A percentile compares a stretch with the other conserved stretches of the same genome.
Evolutionary conservation across 2,329 filamentous ascomycete species (phyloP).

Genomic region (Cladophialophora psammophila): DNA sequence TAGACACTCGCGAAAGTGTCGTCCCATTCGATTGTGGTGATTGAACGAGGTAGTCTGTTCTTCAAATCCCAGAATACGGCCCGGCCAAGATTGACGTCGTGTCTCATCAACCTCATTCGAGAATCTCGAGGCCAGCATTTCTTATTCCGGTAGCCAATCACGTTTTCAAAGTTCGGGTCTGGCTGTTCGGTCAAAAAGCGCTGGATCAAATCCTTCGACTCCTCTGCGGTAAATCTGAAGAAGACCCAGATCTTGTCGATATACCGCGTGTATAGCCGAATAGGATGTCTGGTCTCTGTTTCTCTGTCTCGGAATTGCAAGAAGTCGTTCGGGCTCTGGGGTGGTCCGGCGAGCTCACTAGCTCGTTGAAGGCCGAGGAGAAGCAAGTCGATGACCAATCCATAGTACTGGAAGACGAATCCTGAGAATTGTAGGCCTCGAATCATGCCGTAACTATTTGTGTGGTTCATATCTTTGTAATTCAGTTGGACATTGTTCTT

Average conservation of each 20-base stretch:
- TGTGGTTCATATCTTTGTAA: slow-evolving; percentile 99
- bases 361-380: slow-evolving; percentile 92
- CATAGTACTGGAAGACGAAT: slow-evolving; percentile 99
- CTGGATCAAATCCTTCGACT: slow-evolving; percentile 94
- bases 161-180: slow-evolving; percentile 98
- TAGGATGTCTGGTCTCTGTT: slow-evolving; percentile 91
- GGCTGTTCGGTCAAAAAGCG: slow-evolving; percentile 97
- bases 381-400: slow-evolving; percentile 90
- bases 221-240: slow-evolving; percentile 89
- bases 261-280: slow-evolving; percentile 96
- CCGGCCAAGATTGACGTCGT: slow-evolving; percentile 96
- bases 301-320: slow-evolving; percentile 93
- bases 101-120: slow-evolving; percentile 96
- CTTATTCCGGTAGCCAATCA: slow-evolving; percentile 98
- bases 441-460: slow-evolving; percentile 98
- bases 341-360: slow-evolving; percentile 96
- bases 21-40: slow-evolving; percentile 99
- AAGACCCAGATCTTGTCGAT: slow-evolving; percentile 99
- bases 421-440: slow-evolving; percentile 97
- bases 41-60: slow-evolving; percentile 90
- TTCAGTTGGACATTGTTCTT: slow-evolving; percentile 99
- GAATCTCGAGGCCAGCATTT: slow-evolving; percentile 99
- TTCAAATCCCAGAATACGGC: slow-evolving; percentile 99
- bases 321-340: slow-evolving; percentile 95
- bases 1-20: slow-evolving; percentile 98